Evolutionary conservation across 164 flowering plant genomes (phyloP).

Genomic region (Brasenia schreberi): DNA sequence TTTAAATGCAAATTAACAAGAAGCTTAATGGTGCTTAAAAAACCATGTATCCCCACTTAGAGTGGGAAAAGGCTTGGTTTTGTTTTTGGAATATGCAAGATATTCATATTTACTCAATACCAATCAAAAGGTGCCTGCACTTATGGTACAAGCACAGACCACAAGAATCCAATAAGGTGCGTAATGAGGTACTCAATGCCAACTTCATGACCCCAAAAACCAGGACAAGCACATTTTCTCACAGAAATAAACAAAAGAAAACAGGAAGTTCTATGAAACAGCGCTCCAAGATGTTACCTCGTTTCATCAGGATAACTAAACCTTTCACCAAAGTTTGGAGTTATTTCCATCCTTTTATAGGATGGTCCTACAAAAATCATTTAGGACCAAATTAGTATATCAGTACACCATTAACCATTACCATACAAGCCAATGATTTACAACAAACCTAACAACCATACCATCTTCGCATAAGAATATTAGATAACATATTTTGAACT

Average conservation of each 20-base stretch:
- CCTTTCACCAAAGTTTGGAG: neutral
- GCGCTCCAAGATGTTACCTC: neutral
- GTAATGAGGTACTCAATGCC: neutral
- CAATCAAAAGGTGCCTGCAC: no score
- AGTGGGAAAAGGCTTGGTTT: no score
- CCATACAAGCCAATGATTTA: neutral
- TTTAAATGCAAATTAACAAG: no score
- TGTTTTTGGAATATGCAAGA: no score
- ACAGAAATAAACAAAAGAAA: neutral
- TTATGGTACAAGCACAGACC: neutral
- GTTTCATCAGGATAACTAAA: neutral
- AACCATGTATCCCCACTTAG: no score
- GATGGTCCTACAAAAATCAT: neutral
- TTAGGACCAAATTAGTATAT: neutral
- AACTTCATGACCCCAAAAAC: neutral
- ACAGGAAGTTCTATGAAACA: neutral
- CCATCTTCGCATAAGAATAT: neutral
- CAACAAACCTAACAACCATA: neutral
- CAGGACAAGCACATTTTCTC: neutral
- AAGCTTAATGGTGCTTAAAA: no score
- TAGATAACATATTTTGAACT: neutral
- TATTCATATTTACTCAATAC: no score
- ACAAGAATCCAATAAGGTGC: neutral
- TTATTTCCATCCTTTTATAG: neutral
- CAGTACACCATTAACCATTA: no score